These are phyloP conservation scores for Fistulina hepatica DNA, from an alignment of 1,284 basidiomycete species.

Conservation along the genomic window DNA sequence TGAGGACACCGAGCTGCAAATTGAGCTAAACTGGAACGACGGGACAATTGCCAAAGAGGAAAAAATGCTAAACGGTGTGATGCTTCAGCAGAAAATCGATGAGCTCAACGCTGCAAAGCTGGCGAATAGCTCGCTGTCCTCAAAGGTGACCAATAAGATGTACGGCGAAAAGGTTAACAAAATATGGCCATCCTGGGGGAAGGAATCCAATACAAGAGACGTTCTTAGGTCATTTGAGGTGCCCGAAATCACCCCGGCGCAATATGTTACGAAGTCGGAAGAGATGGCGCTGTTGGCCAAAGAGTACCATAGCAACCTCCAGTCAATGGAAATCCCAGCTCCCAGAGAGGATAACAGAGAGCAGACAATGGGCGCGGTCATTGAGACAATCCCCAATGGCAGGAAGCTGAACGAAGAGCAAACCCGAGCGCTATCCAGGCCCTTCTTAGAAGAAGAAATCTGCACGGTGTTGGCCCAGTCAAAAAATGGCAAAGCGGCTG, in stretches of 20 bases:
- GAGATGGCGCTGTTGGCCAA: slow-evolving; percentile 9
- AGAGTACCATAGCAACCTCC: slow-evolving; percentile 5
- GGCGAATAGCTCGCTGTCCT: not conserved
- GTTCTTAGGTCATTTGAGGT: not conserved
- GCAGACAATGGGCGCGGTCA: not conserved
- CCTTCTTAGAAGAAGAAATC: not conserved
- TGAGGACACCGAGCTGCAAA: slow-evolving; percentile 3
- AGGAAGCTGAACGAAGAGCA: not conserved
- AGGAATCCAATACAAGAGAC: not conserved
- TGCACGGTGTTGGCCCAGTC: slow-evolving; percentile 1
- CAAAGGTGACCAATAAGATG: not conserved
- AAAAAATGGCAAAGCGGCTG: slow-evolving; percentile 4
- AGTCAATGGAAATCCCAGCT: not conserved
- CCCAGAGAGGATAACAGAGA: slow-evolving; percentile 3
- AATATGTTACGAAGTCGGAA: slow-evolving; percentile 1
- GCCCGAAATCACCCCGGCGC: not conserved
- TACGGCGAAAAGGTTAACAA: not conserved
- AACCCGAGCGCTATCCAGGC: not conserved
- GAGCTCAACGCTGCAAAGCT: slow-evolving; percentile 1
- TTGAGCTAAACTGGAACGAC: not conserved
- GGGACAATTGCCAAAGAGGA: slow-evolving; percentile 4
- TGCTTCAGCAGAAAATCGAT: slow-evolving; percentile 5
- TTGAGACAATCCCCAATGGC: too few species aligned
- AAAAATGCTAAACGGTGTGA: not conserved
- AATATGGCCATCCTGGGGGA: not conserved